Conservation (phyloP, 1,284 basidiomycete genomes). For the Moesziomyces sp. region DNA sequence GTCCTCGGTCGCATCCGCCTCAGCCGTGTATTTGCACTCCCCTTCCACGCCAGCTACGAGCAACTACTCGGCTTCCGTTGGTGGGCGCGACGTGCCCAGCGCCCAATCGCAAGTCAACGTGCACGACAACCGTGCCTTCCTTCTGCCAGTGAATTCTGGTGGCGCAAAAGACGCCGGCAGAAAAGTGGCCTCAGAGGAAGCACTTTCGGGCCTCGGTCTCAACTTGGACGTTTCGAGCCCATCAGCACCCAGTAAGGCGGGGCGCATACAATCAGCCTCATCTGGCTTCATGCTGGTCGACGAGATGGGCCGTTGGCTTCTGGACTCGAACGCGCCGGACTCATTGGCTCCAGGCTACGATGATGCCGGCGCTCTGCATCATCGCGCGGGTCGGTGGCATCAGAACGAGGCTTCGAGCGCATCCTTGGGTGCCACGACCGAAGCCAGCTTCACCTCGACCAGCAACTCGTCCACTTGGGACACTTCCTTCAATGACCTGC, state of each 20-base stretch:
- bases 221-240: not conserved
- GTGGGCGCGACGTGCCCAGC: no score
- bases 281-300: constrained; percentile 11
- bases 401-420: constrained; percentile 4
- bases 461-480: constrained; percentile 21
- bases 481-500: constrained; percentile 18
- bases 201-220: constrained; percentile 14
- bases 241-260: no score
- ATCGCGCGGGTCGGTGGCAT: not conserved
- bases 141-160: no score
- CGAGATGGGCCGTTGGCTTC: constrained; percentile 30
- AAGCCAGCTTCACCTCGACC: constrained; percentile 13
- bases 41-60: no score
- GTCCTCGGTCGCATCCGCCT: no score
- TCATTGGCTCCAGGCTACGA: not conserved
- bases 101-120: no score
- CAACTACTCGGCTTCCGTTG: no score
- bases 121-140: no score
- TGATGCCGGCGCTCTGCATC: not conserved
- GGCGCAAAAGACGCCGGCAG: no score
- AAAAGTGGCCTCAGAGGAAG: not conserved
- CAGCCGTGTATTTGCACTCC: no score
- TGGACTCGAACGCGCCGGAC: not conserved
- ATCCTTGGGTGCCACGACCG: constrained; percentile 19
- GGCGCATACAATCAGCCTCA: not conserved